Evolutionary conservation across 2,329 filamentous ascomycete genomes (phyloP).

Genomic region (Xylariomycetidae sp.): DNA sequence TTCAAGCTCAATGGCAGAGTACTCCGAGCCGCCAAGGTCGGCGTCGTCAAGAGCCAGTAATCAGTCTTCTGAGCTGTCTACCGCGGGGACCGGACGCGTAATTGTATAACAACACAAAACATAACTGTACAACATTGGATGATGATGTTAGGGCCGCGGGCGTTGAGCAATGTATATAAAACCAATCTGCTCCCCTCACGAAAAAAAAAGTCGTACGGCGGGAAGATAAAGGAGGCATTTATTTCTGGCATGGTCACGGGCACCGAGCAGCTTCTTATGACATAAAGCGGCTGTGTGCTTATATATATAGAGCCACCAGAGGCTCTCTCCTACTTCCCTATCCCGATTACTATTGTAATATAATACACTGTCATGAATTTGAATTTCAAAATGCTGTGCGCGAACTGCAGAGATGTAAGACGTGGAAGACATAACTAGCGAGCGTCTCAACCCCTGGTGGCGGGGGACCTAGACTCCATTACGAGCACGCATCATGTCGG

Average conservation of each 20-base stretch:
- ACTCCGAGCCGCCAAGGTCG: conserved; percentile 89
- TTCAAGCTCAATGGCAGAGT: conserved; percentile 90
- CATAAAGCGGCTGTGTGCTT: conserved; percentile 11
- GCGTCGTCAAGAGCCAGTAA: conserved; percentile 76
- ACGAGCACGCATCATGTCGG: too few relatives aligned
- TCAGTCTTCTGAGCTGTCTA: conserved; percentile 6
- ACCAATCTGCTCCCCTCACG: conserved; percentile 28
- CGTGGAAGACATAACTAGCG: too few relatives aligned
- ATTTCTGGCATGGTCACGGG: conserved; percentile 11
- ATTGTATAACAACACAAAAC: conserved; percentile 19
- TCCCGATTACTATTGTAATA: too few relatives aligned
- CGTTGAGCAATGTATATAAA: conserved; percentile 26
- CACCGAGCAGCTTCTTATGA: conserved; percentile 9
- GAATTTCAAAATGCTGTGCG: too few relatives aligned
- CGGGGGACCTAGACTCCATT: too few relatives aligned
- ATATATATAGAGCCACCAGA: conserved; percentile 11
- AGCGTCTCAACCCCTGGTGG: too few relatives aligned
- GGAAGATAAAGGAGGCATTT: conserved; percentile 12
- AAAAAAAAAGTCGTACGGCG: conserved; percentile 19
- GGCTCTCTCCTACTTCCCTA: too few relatives aligned
- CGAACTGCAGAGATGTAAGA: too few relatives aligned
- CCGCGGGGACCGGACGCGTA: conserved; percentile 13
- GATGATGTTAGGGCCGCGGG: conserved; percentile 14
- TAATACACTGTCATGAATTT: too few relatives aligned
- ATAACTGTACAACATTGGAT: conserved; percentile 16